Evolutionary conservation across 768 basidiomycete genomes (phyloP), one percentile per base, ranked within the genome.

Genomic region (Scleroderma citrinum): DNA sequence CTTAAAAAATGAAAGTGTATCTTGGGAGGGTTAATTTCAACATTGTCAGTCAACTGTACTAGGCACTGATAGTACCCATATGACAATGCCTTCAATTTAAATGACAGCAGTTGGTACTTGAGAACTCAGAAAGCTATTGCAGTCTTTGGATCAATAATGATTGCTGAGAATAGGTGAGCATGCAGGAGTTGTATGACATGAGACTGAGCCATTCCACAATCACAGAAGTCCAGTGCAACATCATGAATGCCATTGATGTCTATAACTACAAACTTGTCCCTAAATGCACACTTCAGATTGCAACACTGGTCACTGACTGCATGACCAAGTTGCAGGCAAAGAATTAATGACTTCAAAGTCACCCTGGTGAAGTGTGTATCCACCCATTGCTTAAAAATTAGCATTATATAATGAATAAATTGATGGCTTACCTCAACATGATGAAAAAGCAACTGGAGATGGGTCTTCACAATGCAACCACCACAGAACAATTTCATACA

Each of bases 21-120:
- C 20, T 52, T 48, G 11, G 44, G 45, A 2, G 19, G 19, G 20
- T 16, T 30, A 1, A 57, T 48, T 0, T 66, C 65, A 5, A 59
- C 64, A 43, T 71, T 72, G 38, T 72, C 63, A 0, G 65, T 66
- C n/a, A 47, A 31, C 7, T 59, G 50, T 2, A 37, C 53, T 1
- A 73, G 42, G 0, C 59, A 32, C 1, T 51, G 50, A 45, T 69
- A 72, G 49, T 63, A 72, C 30, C 70, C 64, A 30, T 56, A 70
- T 0, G 48, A 57, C 0, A 64, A 68, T 0, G 61, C 24, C 44
- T 72, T 72, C 0, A 62, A 65, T 32, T 66, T 58, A 13, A 70
- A 60, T 0, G 59, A 59, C 2, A 68, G 48, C 2, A 66, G 17
- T 16, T 74, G 71, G 37, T 69, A 71, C 2, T 64, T 46, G 0